Evolutionary conservation across 208 protist species (phyloP).

Genomic region (Trichomonas gallinae): DNA sequence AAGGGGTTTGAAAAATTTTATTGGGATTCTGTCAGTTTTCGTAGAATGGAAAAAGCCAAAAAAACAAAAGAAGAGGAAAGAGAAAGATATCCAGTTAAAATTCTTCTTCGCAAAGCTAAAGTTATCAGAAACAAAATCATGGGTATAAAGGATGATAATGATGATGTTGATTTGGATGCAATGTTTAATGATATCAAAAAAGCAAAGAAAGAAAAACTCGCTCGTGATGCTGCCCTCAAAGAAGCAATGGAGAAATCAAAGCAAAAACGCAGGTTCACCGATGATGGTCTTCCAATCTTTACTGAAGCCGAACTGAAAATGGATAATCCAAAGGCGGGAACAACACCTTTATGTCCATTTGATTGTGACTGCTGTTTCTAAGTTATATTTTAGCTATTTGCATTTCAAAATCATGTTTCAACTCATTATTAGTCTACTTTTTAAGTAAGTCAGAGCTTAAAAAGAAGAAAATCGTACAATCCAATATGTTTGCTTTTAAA

Average conservation of each 20-base stretch:
- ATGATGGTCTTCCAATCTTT: neutral
- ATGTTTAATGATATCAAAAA: constrained; percentile 3
- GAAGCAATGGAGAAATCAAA: neutral
- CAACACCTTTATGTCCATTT: constrained; percentile 10
- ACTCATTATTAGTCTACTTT: no score
- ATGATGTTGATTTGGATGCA: neutral
- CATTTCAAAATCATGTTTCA: no score
- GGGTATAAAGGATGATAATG: neutral
- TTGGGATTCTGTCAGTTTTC: no score
- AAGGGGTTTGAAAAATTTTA: no score
- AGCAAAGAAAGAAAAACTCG: neutral
- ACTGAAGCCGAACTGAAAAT: neutral
- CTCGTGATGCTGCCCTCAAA: neutral
- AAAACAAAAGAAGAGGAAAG: neutral
- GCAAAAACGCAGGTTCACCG: neutral
- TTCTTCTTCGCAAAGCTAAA: neutral
- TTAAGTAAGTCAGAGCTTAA: no score
- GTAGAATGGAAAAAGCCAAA: neutral
- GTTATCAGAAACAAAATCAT: neutral
- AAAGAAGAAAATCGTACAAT: no score
- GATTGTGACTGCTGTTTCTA: constrained; percentile 18
- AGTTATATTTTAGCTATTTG: neutral
- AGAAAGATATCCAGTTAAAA: neutral
- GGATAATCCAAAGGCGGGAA: constrained; percentile 10
- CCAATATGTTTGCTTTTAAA: no score